phyloP scores from a whole-genome alignment of 345 rosid genomes.

The Pugionium cornutum region DNA sequence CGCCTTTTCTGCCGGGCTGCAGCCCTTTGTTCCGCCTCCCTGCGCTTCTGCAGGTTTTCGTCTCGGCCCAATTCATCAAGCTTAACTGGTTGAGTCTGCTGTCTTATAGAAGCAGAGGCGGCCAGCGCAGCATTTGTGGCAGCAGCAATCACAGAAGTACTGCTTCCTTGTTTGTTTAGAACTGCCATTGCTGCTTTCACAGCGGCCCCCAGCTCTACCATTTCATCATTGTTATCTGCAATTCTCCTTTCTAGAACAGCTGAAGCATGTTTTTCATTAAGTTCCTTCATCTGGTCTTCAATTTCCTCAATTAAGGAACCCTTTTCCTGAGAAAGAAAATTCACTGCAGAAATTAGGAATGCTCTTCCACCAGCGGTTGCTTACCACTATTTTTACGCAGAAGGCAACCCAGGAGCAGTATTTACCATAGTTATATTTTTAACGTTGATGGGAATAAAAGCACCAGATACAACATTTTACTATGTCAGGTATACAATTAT shows the following conservation, averaged over 20 bases:
- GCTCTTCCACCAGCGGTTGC: background rate
- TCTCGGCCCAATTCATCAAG: constrained; percentile 98
- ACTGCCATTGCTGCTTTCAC: constrained; percentile 75
- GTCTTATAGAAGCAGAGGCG: constrained; percentile 65
- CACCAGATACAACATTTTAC: background rate
- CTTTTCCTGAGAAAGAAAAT: constrained; percentile 57
- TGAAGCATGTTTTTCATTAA: constrained; percentile 72
- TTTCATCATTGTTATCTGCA: constrained; percentile 82
- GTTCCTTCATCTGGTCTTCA: constrained; percentile 83
- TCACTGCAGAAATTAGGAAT: constrained; percentile 17
- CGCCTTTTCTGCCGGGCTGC: constrained; percentile 76
- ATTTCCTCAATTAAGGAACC: constrained; percentile 88
- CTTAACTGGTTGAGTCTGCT: constrained; percentile 62
- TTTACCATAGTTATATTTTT: background rate
- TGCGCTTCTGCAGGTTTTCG: constrained; percentile 75
- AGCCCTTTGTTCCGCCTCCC: constrained; percentile 79
- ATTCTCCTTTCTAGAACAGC: constrained; percentile 73
- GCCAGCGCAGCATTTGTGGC: constrained; percentile 77
- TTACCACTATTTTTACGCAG: constrained; percentile 3
- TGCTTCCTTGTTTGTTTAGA: constrained; percentile 62
- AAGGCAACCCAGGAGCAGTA: background rate
- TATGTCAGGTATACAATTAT: background rate
- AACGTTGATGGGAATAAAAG: background rate
- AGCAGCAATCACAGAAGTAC: constrained; percentile 58
- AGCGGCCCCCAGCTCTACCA: constrained; percentile 80